Evolutionary conservation across 768 basidiomycete species (phyloP), one percentile per base, ranked within the genome.

Genomic region (Boletus fagicola): DNA sequence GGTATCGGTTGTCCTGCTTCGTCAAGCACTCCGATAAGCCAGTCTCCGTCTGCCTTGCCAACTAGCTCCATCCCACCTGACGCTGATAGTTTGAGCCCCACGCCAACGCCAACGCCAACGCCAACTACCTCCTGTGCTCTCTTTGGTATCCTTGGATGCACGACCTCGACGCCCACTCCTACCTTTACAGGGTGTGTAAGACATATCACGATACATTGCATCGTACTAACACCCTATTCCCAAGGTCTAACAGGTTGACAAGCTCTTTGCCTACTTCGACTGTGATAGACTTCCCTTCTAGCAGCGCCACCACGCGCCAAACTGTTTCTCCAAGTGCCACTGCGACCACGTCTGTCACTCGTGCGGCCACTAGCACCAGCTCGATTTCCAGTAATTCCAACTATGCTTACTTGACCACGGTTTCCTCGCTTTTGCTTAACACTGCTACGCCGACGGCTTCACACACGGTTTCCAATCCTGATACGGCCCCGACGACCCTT

Each of bases 381-480:
- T 35, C 65, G 26, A 45, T 12, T 7, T 9, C 52, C 9, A 62
- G 1, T 57, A 73, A 54, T 54, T 72, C 60, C 36, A 72, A 59
- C 62, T 77, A 52, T 61, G 68, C 55, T 67, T 78, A 63, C 71
- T 65, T 58, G 74, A 64, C 69, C 42, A 67, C 78, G 4, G 35
- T 68, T 44, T 58, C 70, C 13, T 66, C 75, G 5, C 73, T 79
- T 30, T 62, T 80, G 44, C 44, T 71, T 28, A 62, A 68, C 48
- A 53, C 65, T 36, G 42, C 62, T 7, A 15, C 62, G 9, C 40
- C 71, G 6, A 62, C 71, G 12, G 24, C 64, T 8, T 53, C 70
- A 8, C 28, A 44, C 8, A 70, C 77, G 26, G 12, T 51, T 10
- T 72, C 72, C 18, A 58, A 78, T 61, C 77, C 81, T 20, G 81